Base-by-base conservation (phyloP, 192 early-diverging fungal genomes). In the Podila verticillata region DNA sequence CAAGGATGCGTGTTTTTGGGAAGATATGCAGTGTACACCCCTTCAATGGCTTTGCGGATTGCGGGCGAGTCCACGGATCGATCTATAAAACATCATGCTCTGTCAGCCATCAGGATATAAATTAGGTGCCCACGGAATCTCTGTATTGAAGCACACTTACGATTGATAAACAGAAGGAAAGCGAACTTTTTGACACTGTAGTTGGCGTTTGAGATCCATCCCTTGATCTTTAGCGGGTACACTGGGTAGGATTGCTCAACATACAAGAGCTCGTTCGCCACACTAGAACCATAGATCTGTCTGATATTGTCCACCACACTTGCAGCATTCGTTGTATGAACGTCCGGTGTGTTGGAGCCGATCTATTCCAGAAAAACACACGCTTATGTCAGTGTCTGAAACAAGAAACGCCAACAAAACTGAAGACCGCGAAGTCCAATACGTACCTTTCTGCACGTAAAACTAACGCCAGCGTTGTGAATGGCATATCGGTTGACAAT, bases 151-250 rank as follows among this genome's bases (percentile, higher is more conserved):
- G 28, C 0, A 30, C 4, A 62, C 24, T 2, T 89, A 95, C 93
- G 89, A 84, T 99, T 99, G 72, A 99, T 99, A 72, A 99, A 99
- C 7, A 99, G 81, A 0, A 99, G 71, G 68, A 99, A 93, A 10
- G 83, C 87, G 72, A 93, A 89, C 77, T 95, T 95, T 66, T 95
- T 95, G 72, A 92, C 91, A 64, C 88, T 93, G 78, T 93, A 97
- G 62, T 97, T 94, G 19, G 96, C 92, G 67, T 96, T 96, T 8
- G 96, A 93, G 0, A 98, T 88, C 67, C 89, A 87, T n/a, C 94
- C 96, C n/a, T 87, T 88, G 60, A 92, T 82, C 51, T 86, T 86
- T 28, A 91, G 88, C 7, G 91, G 89, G 15, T 88, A 82, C 8
- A 83, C 63, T 5, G 75, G 80, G 24, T 87, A 84, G 17, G 74